Evolutionary conservation across 1,284 basidiomycete genomes (phyloP).

Genomic region (Tylopilus sp.): DNA sequence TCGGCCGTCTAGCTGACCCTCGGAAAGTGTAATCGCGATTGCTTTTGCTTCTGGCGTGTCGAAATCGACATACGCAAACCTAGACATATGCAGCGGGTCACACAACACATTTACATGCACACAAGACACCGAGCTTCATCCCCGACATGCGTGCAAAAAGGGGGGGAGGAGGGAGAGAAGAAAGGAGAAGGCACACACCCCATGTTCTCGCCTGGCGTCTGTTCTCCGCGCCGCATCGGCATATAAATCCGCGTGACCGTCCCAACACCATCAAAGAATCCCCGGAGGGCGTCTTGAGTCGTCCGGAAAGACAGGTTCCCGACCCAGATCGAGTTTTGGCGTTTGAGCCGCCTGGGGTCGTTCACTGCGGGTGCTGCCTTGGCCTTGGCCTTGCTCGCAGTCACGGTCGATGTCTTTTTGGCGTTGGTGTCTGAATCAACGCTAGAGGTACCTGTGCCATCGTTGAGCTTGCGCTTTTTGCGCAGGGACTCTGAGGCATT

Average conservation of each 20-base stretch:
- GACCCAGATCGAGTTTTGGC: slow-evolving; percentile 88
- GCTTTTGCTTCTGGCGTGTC: slow-evolving; percentile 68
- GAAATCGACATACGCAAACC: slow-evolving; percentile 97
- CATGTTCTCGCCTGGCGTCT: slow-evolving; percentile 56
- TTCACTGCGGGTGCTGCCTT: slow-evolving; percentile 1
- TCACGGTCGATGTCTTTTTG: neutral
- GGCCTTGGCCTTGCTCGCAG: no score
- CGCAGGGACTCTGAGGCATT: slow-evolving; percentile 17
- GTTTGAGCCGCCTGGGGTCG: slow-evolving; percentile 34
- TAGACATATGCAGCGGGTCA: slow-evolving; percentile 32
- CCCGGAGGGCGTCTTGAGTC: slow-evolving; percentile 61
- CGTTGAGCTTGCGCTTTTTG: slow-evolving; percentile 48
- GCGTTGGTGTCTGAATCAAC: neutral
- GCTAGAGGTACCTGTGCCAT: slow-evolving; percentile 28
- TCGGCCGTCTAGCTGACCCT: slow-evolving; percentile 79
- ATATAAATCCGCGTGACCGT: slow-evolving; percentile 72
- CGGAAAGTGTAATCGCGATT: slow-evolving; percentile 75
- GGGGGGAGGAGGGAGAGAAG: neutral
- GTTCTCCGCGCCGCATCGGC: slow-evolving; percentile 55
- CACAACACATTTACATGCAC: slow-evolving; percentile 1
- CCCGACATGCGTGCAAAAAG: neutral
- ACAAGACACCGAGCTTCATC: neutral
- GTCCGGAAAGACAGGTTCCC: slow-evolving; percentile 95
- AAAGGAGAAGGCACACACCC: slow-evolving; percentile 41
- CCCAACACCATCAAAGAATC: slow-evolving; percentile 69